These are phyloP conservation scores for Abrus pulchellus DNA, from an alignment of 306 rosid species.

Conservation along the genomic window DNA sequence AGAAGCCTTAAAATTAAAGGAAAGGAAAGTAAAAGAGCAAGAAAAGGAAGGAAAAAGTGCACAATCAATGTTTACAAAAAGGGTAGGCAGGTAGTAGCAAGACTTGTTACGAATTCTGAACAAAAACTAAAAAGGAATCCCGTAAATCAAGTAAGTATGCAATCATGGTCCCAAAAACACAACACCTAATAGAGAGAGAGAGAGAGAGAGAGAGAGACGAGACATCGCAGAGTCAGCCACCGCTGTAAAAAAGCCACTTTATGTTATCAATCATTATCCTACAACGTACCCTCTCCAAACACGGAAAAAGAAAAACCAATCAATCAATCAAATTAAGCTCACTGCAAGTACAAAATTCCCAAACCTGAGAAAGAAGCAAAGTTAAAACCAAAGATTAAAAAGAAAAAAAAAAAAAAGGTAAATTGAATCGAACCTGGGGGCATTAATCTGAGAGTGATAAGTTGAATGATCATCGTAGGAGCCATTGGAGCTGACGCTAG, in stretches of 20 bases:
- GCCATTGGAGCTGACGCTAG: slow-evolving; percentile 78
- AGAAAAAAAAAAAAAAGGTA: slow-evolving; percentile 8
- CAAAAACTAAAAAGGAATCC: slow-evolving; percentile 35
- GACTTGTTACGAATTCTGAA: slow-evolving; percentile 23
- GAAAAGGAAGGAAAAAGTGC: slow-evolving; percentile 37
- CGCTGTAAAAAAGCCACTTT: slow-evolving; percentile 42
- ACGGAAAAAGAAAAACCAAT: not conserved
- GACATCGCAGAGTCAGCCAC: slow-evolving; percentile 2
- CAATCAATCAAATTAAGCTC: slow-evolving; percentile 16
- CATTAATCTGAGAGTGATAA: slow-evolving; percentile 56
- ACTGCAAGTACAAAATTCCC: not conserved
- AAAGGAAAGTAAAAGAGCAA: slow-evolving; percentile 19
- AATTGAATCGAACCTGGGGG: slow-evolving; percentile 57
- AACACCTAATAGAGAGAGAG: slow-evolving; percentile 28
- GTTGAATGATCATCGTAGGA: slow-evolving; percentile 73
- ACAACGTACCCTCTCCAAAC: not conserved
- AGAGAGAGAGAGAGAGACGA: not conserved
- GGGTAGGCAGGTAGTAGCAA: slow-evolving; percentile 12
- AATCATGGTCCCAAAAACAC: slow-evolving; percentile 9
- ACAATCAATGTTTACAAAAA: slow-evolving; percentile 11
- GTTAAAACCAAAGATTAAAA: not conserved
- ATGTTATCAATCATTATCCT: slow-evolving; percentile 45
- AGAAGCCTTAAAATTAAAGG: not conserved
- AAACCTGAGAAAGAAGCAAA: slow-evolving; percentile 8
- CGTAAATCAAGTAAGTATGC: slow-evolving; percentile 36